Conservation (phyloP, 176 grass and related monocot species). For the Bonia amplexicaulis region DNA sequence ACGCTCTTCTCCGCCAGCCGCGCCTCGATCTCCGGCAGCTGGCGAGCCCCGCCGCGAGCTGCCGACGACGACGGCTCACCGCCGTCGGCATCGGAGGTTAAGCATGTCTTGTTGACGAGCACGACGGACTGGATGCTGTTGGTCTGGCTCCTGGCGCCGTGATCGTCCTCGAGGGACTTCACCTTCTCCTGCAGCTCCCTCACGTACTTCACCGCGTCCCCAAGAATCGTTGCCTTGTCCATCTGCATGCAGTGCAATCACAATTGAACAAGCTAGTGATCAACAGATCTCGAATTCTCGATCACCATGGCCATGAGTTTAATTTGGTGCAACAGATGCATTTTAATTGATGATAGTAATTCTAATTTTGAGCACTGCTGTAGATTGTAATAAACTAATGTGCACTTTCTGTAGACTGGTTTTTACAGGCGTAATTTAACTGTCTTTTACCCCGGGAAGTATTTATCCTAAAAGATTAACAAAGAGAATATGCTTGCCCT, state of each 20-base stretch:
- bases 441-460: background rate
- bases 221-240: constrained; percentile 84
- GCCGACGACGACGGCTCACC: background rate
- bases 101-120: constrained; percentile 40
- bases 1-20: constrained; percentile 50
- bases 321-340: background rate
- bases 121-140: constrained; percentile 32
- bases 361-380: background rate
- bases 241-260: constrained; percentile 38
- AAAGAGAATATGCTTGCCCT: background rate
- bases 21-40: constrained; percentile 64
- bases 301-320: background rate
- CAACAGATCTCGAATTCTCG: background rate
- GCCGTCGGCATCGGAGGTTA: background rate
- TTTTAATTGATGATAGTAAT: background rate
- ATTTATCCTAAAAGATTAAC: background rate
- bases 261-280: background rate
- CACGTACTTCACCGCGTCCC: constrained; percentile 68
- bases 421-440: background rate
- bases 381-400: background rate
- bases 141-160: background rate
- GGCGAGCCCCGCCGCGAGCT: background rate
- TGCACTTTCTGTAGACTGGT: background rate
- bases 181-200: constrained; percentile 68
- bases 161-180: constrained; percentile 44